These are phyloP conservation scores for Fulvia fulva DNA, from an alignment of 2,329 filamentous ascomycete species.

Conservation along the genomic window DNA sequence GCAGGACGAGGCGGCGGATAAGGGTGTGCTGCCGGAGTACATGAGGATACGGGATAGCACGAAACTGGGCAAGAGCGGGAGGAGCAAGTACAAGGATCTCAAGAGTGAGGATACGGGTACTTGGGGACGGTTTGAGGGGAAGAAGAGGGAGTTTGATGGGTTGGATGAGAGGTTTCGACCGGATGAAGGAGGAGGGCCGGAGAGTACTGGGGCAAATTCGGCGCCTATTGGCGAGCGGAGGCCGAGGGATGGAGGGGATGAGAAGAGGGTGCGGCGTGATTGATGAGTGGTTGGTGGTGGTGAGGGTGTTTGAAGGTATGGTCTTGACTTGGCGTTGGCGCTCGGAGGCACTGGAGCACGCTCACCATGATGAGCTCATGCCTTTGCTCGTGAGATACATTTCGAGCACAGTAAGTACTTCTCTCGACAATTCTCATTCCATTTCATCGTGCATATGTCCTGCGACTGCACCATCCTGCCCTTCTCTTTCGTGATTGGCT, in stretches of 20 bases:
- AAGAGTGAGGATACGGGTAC: constrained; percentile 83
- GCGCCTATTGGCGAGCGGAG: constrained; percentile 64
- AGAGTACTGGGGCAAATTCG: constrained; percentile 64
- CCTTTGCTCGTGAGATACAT: too few species aligned
- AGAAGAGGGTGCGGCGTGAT: constrained; percentile 44
- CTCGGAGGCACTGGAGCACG: too few species aligned
- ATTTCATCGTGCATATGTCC: too few species aligned
- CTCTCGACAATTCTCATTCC: neutral
- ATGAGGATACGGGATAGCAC: constrained; percentile 93
- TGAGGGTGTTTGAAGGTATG: neutral
- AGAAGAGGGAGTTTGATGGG: constrained; percentile 42
- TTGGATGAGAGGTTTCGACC: constrained; percentile 65
- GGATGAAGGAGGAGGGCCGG: constrained; percentile 51
- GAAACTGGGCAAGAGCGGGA: constrained; percentile 85
- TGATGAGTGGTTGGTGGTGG: too few species aligned
- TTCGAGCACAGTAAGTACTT: too few species aligned
- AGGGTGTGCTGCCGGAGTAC: constrained; percentile 77
- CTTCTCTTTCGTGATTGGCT: neutral
- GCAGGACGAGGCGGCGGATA: constrained; percentile 76
- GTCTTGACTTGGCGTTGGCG: constrained; percentile 22
- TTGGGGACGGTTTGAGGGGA: constrained; percentile 65
- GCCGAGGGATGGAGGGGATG: constrained; percentile 38
- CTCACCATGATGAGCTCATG: neutral
- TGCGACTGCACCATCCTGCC: neutral
- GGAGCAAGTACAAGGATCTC: constrained; percentile 85